Percentiles rank a stretch among this genome's conserved stretches.
phyloP scores from a whole-genome alignment of 2,329 filamentous ascomycete genomes.

The Beauveria brongniartii region DNA sequence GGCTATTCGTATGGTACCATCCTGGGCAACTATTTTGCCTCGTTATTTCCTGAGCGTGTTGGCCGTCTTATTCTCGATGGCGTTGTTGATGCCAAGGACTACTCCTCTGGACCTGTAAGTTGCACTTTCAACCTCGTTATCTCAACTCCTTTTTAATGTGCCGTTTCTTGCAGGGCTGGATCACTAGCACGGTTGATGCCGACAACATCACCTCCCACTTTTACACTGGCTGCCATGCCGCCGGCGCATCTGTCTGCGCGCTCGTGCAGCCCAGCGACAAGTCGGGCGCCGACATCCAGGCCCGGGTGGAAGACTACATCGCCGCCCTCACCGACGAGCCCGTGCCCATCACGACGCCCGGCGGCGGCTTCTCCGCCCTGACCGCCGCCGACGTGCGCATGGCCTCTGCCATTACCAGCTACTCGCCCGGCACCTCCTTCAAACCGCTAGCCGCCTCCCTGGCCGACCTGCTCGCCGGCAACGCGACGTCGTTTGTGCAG shows the following conservation, averaged over 20 bases:
- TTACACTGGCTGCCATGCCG: slow-evolving; percentile 22
- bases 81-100: slow-evolving; percentile 21
- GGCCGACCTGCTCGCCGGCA: slow-evolving; percentile 20
- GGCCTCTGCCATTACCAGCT: slow-evolving; percentile 19
- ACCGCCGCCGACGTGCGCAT: slow-evolving; percentile 19
- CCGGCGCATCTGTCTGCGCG: slow-evolving; percentile 16
- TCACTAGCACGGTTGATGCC: slow-evolving; percentile 23
- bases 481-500: slow-evolving; percentile 18
- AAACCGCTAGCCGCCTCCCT: slow-evolving; percentile 14
- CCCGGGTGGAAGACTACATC: slow-evolving; percentile 21
- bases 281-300: slow-evolving; percentile 17
- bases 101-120: slow-evolving; percentile 17
- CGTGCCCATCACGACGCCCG: slow-evolving; percentile 15
- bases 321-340: slow-evolving; percentile 17
- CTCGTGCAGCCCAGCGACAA: slow-evolving; percentile 18
- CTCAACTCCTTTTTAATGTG: background rate
- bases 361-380: slow-evolving; percentile 15
- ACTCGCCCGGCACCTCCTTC: slow-evolving; percentile 17
- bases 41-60: slow-evolving; percentile 18
- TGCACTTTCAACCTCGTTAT: background rate
- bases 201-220: slow-evolving; percentile 21
- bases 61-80: slow-evolving; percentile 27
- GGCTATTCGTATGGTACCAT: slow-evolving; percentile 31
- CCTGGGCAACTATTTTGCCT: slow-evolving; percentile 15
- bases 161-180: slow-evolving; percentile 20